These are phyloP conservation scores for Botrytis porri DNA, from an alignment of 2,329 filamentous ascomycete genomes.

Conservation along the genomic window DNA sequence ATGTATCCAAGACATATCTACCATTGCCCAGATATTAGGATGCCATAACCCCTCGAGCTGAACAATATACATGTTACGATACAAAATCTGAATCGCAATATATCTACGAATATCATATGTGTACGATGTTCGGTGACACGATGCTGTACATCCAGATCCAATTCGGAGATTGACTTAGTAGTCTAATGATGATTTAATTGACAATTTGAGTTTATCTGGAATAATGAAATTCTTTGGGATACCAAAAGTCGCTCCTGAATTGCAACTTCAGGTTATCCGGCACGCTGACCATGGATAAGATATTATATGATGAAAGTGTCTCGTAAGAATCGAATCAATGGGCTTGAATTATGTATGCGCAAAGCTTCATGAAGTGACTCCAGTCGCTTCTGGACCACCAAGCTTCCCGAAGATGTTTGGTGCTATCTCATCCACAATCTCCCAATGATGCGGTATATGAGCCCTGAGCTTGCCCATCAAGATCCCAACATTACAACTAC, in stretches of 20 bases:
- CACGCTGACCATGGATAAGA: not conserved
- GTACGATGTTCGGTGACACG: not conserved
- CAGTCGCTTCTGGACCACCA: not conserved
- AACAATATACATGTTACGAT: not conserved
- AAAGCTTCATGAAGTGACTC: not conserved
- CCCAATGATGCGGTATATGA: constrained; percentile 26
- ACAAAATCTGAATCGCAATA: not conserved
- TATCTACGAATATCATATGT: not conserved
- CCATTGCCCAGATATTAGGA: not conserved
- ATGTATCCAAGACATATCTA: not conserved
- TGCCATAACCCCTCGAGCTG: not conserved
- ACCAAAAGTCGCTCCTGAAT: not conserved
- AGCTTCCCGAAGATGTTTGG: constrained; percentile 22
- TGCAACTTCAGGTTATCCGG: not conserved
- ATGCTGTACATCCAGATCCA: not conserved
- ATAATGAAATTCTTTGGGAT: not conserved
- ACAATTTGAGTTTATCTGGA: not conserved
- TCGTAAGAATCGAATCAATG: not conserved
- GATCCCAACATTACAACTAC: constrained; percentile 34
- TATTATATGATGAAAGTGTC: not conserved
- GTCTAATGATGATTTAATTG: not conserved
- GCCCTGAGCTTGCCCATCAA: constrained; percentile 23
- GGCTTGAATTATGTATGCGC: not conserved
- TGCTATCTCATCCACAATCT: constrained; percentile 23
- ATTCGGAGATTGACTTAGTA: not conserved